Base-by-base conservation (phyloP, 371 early-diverging fungal species). In the Actinomortierella ambigua region DNA sequence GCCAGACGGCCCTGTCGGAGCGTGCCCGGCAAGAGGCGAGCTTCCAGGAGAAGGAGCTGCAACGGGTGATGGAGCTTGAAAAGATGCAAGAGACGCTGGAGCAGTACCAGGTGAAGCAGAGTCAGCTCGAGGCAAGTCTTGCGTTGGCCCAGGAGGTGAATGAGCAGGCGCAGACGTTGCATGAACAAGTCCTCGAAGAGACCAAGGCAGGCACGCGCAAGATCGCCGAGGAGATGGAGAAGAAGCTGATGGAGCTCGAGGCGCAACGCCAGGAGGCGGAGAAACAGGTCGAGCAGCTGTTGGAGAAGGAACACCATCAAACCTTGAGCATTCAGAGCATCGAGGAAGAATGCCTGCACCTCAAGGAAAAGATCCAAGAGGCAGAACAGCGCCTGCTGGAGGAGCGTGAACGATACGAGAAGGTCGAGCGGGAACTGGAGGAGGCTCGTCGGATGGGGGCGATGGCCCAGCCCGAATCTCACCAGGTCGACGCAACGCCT, bases 181-280 rank as follows among this genome's bases (percentile, higher is more conserved):
- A 73, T 28, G 75, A 67, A 23, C 68, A 73, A 26, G 44, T 63
- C 4, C 43, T 67, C 41, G 61, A 61, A 40, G 63, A 67, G 15
- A 48, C 75, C 2, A 73, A 67, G 22, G 64, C 60, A 7, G 53
- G 42, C 20, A 73, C 64, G 1, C 43, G 44, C 57, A 75, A 68
- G 70, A 75, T 70, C 51, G 69, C 70, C 3, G 69, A 75, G 13
- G 63, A 69, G 57, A 69, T 75, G 57, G 66, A 66, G 34, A 65
- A 50, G 51, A 61, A 65, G 13, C 53, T 75, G 29, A 46, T 56
- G 44, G 76, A 75, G 18, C 65, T 75, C 29, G 76, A 75, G 17
- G 40, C 57, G 4, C 76, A 75, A 42, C 47, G 66, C 15, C 60
- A 61, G 24, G 60, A 20, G n/a, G 75, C 75, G 0, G 75, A 73